These are phyloP conservation scores for Poterioochromonas sp. DNA, from an alignment of 352 stramenopile genomes.

Conservation along the genomic window DNA sequence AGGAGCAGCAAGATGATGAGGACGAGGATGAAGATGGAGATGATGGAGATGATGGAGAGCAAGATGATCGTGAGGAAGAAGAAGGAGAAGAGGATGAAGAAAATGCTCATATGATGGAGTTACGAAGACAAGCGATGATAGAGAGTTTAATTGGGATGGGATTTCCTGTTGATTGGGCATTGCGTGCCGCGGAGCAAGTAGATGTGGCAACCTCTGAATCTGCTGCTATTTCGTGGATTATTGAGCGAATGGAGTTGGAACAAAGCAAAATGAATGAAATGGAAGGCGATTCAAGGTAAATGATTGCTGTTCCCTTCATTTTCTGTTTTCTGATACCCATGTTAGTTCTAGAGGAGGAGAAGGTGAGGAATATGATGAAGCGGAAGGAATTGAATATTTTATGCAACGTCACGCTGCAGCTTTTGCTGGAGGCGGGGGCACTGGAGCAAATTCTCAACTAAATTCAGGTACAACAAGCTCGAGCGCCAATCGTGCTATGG, in stretches of 20 bases:
- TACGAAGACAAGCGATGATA: slow-evolving; percentile 53
- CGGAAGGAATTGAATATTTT: slow-evolving; percentile 17
- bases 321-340: background rate
- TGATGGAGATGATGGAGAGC: slow-evolving; percentile 35
- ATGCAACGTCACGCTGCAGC: background rate
- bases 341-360: slow-evolving; percentile 32
- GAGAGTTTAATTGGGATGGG: slow-evolving; percentile 66
- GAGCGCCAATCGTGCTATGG: background rate
- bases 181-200: slow-evolving; percentile 46
- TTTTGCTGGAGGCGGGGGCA: background rate
- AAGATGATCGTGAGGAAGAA: background rate
- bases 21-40: slow-evolving; percentile 7
- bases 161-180: slow-evolving; percentile 64
- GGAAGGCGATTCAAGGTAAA: slow-evolving; percentile 37
- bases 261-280: slow-evolving; percentile 47
- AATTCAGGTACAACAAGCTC: too few species aligned
- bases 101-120: slow-evolving; percentile 28
- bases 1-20: slow-evolving; percentile 9
- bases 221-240: slow-evolving; percentile 68
- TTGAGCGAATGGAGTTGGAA: slow-evolving; percentile 74
- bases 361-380: slow-evolving; percentile 36
- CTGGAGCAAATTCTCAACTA: too few species aligned
- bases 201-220: slow-evolving; percentile 57
- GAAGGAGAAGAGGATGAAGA: slow-evolving; percentile 1
- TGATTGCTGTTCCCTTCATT: background rate